A percentile compares a stretch with the other conserved stretches of the same genome.
These are phyloP conservation scores for Oidiodendron maius DNA, from an alignment of 495 filamentous ascomycete species.

Conservation along the genomic window DNA sequence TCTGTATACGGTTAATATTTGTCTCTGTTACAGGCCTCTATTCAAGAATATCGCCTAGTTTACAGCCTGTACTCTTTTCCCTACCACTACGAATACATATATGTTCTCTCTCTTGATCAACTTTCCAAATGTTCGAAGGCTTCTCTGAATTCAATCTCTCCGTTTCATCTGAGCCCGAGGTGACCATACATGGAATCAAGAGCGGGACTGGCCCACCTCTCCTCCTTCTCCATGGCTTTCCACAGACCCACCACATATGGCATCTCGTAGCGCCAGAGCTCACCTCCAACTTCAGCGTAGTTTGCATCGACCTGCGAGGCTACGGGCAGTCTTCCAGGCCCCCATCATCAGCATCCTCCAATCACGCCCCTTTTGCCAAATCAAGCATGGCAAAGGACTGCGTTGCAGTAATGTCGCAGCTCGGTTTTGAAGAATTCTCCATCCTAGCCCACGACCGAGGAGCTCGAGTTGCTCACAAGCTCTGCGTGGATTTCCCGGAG, in stretches of 20 bases:
- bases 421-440: constrained; percentile 23
- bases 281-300: constrained; percentile 23
- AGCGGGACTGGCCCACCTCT: constrained; percentile 26
- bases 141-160: constrained; percentile 21
- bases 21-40: too few species aligned
- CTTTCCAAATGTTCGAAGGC: constrained; percentile 7
- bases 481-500: constrained; percentile 30
- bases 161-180: neutral
- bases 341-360: constrained; percentile 2
- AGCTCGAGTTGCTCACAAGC: constrained; percentile 32
- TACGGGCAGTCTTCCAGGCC: constrained; percentile 36
- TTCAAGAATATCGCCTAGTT: too few species aligned
- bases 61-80: too few species aligned
- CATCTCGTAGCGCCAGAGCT: constrained; percentile 26
- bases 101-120: neutral
- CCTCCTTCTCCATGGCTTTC: constrained; percentile 36
- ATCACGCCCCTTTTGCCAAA: constrained; percentile 27
- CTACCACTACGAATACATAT: too few species aligned
- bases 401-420: constrained; percentile 25
- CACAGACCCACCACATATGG: constrained; percentile 35
- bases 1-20: too few species aligned
- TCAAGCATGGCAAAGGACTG: constrained; percentile 30
- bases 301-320: constrained; percentile 33
- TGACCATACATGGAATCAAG: constrained; percentile 28
- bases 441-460: constrained; percentile 36